Base-by-base conservation (phyloP, 768 basidiomycete genomes). In the Boletus vermiculosoides region DNA sequence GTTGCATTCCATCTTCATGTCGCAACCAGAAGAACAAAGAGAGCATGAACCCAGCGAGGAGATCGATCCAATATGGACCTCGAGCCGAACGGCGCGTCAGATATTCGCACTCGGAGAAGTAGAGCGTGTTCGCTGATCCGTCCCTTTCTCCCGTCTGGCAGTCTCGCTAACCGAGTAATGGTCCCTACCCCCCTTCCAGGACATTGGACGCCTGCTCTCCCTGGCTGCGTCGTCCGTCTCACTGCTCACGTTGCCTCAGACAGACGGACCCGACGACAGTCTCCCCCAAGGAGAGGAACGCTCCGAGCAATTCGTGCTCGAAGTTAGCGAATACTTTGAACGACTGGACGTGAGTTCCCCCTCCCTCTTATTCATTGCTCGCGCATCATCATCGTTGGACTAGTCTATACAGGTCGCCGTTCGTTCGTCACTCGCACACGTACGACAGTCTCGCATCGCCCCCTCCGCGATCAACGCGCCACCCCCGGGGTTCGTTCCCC, bases 381-480 rank as follows among this genome's bases (percentile, higher is more conserved):
- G 3, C 13, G 25, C n/a, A 45, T 18, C 1, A 22, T 45, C 47
- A 52, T 31, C 42, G 15, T 10, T 16, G 50, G 42, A 42, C 18
- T 65, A 91, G 90, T 74, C 81, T n/a, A 88, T 92, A 56, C 90
- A 93, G 70, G 78, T 78, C 33, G 81, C 84, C 33, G 81, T 93
- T 56, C 86, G 90, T 39, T 88, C 89, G 15, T 87, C 87, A 4
- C 76, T 92, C 58, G 90, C 90, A 18, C 89, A 92, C 63, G 87
- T 93, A 57, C 80, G 89, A 12, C 84, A 88, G 64, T 87, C 89
- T 11, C 85, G 90, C 61, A 90, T 92, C 66, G 87, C 90, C 41
- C 90, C 90, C 10, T 88, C 89, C n/a, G 86, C 89, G n/a, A 90
- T 93, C 64, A 87, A 86, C 48, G 90, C 90, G 1, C 89, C 89